Conservation (phyloP, 2,329 filamentous ascomycete genomes). For the Scedosporium boydii region DNA sequence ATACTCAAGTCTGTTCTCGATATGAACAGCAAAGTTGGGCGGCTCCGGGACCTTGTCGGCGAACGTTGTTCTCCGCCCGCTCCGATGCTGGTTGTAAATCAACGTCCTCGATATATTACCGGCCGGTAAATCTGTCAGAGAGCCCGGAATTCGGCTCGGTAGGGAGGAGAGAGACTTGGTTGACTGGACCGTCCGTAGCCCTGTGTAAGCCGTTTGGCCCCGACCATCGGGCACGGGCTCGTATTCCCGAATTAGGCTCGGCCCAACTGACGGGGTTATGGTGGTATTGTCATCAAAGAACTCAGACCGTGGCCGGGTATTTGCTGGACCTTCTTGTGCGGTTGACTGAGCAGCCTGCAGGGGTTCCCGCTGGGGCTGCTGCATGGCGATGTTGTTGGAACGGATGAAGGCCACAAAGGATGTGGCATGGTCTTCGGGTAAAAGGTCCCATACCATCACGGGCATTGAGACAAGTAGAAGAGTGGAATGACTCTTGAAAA, state of each 20-base stretch:
- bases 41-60: constrained; percentile 27
- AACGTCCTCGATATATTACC: constrained; percentile 27
- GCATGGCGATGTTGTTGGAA: constrained; percentile 42
- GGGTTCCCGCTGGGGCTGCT: constrained; percentile 13
- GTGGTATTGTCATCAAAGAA: constrained; percentile 6
- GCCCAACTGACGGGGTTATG: background rate
- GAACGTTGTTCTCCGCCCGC: constrained; percentile 28
- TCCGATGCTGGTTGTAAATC: constrained; percentile 36
- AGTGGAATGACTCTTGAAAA: constrained; percentile 53
- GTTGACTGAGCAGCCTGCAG: background rate
- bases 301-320: background rate
- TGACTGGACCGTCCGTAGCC: background rate
- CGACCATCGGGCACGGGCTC: background rate
- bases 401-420: constrained; percentile 50
- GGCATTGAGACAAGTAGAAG: constrained; percentile 48
- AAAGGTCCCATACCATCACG: constrained; percentile 49
- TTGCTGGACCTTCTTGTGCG: background rate
- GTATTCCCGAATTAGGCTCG: background rate
- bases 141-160: background rate
- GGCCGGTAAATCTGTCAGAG: background rate
- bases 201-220: background rate
- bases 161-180: background rate
- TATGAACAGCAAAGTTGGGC: constrained; percentile 36
- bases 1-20: constrained; percentile 40
- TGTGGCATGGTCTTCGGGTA: constrained; percentile 47